Percentiles rank a stretch among this genome's conserved stretches.
Conservation (phyloP, 2,329 filamentous ascomycete genomes). For the Chalaropsis thielavioides region DNA sequence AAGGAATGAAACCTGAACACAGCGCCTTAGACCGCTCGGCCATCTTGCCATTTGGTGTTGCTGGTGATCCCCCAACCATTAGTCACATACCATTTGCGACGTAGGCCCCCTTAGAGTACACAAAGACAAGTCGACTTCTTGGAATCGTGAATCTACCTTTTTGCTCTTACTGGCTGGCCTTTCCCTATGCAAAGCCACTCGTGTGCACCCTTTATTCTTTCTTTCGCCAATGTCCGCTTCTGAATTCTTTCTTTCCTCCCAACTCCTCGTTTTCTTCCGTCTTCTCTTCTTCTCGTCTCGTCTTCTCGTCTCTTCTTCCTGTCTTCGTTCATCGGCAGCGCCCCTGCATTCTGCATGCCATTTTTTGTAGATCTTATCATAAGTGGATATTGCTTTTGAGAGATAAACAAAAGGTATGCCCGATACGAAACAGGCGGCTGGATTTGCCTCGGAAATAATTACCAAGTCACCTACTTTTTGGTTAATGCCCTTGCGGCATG, state of each 20-base stretch:
- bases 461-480: neutral
- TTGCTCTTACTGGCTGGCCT: neutral
- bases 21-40: constrained; percentile 16
- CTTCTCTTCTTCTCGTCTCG: neutral
- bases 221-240: neutral
- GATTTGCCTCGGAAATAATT: neutral
- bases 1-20: constrained; percentile 10
- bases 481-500: too few species aligned
- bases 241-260: neutral
- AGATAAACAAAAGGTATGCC: neutral
- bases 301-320: neutral
- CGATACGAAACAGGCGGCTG: neutral
- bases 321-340: neutral
- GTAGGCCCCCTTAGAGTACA: too few species aligned
- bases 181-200: neutral
- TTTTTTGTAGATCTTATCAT: constrained; percentile 2
- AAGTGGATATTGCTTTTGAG: neutral
- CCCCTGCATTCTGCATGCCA: constrained; percentile 7
- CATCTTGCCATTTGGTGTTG: constrained; percentile 13
- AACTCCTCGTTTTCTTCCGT: neutral
- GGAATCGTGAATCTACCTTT: too few species aligned
- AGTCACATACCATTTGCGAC: too few species aligned
- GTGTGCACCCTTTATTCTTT: neutral
- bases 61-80: too few species aligned
- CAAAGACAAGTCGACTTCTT: too few species aligned